A percentile compares a stretch with the other conserved stretches of the same genome.
Evolutionary conservation across 768 basidiomycete species (phyloP).

Genomic region (Sporobolomyces roseus): DNA sequence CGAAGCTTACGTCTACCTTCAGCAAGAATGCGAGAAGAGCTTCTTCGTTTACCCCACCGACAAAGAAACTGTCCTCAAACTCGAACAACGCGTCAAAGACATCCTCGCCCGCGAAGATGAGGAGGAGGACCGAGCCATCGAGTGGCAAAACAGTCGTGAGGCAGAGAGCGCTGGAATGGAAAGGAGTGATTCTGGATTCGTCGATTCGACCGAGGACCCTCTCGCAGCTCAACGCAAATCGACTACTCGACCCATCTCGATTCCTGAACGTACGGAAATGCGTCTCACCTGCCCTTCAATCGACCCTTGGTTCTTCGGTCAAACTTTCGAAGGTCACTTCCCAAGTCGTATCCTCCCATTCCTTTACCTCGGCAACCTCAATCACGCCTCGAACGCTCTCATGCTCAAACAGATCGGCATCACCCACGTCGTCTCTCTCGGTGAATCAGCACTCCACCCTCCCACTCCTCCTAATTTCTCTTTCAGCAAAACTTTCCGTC

Average conservation of each 20-base stretch:
- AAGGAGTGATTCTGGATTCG: slow-evolving; percentile 34
- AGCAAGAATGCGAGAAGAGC: slow-evolving; percentile 58
- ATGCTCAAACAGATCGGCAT: slow-evolving; percentile 95
- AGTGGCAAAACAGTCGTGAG: slow-evolving; percentile 25
- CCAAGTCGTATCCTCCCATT: slow-evolving; percentile 88
- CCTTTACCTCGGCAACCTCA: slow-evolving; percentile 59
- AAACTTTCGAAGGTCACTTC: slow-evolving; percentile 90
- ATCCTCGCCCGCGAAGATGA: slow-evolving; percentile 32
- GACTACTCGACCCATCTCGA: slow-evolving; percentile 2
- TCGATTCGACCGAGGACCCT: slow-evolving; percentile 66
- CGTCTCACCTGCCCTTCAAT: slow-evolving; percentile 55
- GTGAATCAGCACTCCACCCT: slow-evolving; percentile 85
- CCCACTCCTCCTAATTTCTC: slow-evolving; percentile 50
- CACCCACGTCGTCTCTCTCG: slow-evolving; percentile 94
- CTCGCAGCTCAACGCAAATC: slow-evolving; percentile 48
- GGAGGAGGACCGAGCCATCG: slow-evolving; percentile 23
- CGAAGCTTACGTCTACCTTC: slow-evolving; percentile 87
- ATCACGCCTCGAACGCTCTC: slow-evolving; percentile 87
- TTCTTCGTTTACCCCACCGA: slow-evolving; percentile 91
- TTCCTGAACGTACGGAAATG: slow-evolving; percentile 18
- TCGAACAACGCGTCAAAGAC: slow-evolving; percentile 39
- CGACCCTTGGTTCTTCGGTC: slow-evolving; percentile 90
- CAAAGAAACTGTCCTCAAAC: slow-evolving; percentile 54
- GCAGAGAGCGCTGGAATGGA: slow-evolving; percentile 27
- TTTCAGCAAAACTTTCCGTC: neutral